phyloP scores from a whole-genome alignment of 225 moss, liverwort and hornwort genomes.

The Ulota crispa region DNA sequence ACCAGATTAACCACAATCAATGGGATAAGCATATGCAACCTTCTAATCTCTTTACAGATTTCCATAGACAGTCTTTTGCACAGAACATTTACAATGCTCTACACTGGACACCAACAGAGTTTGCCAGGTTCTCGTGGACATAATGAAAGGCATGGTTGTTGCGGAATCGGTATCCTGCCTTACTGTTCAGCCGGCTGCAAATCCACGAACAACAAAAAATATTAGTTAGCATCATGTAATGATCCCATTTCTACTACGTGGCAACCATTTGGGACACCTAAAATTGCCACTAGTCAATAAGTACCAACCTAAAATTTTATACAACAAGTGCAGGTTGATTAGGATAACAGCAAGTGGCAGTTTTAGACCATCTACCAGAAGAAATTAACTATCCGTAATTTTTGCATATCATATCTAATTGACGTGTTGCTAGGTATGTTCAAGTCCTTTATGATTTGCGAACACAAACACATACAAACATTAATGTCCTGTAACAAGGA shows the following conservation, averaged over 20 bases:
- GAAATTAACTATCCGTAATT: too few relatives aligned
- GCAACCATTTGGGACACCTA: not conserved
- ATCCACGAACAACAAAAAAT: not conserved
- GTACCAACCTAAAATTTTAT: not conserved
- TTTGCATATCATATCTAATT: too few relatives aligned
- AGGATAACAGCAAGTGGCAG: not conserved
- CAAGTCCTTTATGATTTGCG: not conserved
- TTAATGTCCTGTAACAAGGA: too few relatives aligned
- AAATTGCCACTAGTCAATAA: not conserved
- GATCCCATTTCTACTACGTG: not conserved
- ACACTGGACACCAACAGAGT: not conserved
- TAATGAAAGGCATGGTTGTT: not conserved
- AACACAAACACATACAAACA: not conserved
- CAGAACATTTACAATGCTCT: not conserved
- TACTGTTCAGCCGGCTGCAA: constrained; percentile 28
- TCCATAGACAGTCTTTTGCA: not conserved
- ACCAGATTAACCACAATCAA: not conserved
- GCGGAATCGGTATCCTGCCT: not conserved
- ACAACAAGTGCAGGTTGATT: not conserved
- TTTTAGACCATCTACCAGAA: not conserved
- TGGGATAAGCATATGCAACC: not conserved
- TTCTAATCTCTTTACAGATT: constrained; percentile 5
- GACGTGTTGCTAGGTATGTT: not conserved
- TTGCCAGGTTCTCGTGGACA: not conserved
- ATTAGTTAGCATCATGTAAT: not conserved